Conservation (phyloP, 352 stramenopile species). For the Elongisporangium prolatum region DNA sequence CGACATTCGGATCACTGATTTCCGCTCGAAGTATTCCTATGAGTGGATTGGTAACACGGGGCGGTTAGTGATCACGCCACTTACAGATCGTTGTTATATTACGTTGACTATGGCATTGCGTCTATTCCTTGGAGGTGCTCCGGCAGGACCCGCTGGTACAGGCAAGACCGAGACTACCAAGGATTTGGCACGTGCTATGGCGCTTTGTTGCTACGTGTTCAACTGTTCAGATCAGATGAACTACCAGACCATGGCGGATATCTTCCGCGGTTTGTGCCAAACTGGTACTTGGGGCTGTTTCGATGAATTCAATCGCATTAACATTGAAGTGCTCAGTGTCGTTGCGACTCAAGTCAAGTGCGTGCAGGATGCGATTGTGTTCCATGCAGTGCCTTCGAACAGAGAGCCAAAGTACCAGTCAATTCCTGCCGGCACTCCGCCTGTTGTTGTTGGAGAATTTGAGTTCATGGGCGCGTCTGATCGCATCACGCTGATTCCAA, state of each 20-base stretch:
- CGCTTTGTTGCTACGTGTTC: constrained; percentile 86
- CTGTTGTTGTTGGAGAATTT: constrained; percentile 83
- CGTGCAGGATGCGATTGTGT: constrained; percentile 82
- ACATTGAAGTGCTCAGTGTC: constrained; percentile 85
- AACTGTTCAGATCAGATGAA: constrained; percentile 90
- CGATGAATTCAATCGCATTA: constrained; percentile 88
- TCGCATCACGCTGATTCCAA: constrained; percentile 82
- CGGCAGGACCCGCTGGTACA: constrained; percentile 91
- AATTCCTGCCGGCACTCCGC: constrained; percentile 90
- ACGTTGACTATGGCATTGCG: constrained; percentile 95
- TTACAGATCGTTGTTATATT: constrained; percentile 97
- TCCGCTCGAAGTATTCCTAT: constrained; percentile 92
- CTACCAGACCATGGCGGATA: constrained; percentile 88
- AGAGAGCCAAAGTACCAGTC: constrained; percentile 94
- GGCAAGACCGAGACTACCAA: constrained; percentile 89
- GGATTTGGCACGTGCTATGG: constrained; percentile 80
- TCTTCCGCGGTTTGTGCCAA: constrained; percentile 81
- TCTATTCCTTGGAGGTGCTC: constrained; percentile 94
- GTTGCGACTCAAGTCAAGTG: constrained; percentile 85
- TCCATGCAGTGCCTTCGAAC: constrained; percentile 90
- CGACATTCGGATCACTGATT: constrained; percentile 96
- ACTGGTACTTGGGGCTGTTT: constrained; percentile 87
- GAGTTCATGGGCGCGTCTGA: constrained; percentile 87
- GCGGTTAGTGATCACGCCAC: constrained; percentile 93
- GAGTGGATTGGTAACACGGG: constrained; percentile 89